Evolutionary conservation across 352 stramenopile species (phyloP).

Genomic region (Phytophthora litchii): DNA sequence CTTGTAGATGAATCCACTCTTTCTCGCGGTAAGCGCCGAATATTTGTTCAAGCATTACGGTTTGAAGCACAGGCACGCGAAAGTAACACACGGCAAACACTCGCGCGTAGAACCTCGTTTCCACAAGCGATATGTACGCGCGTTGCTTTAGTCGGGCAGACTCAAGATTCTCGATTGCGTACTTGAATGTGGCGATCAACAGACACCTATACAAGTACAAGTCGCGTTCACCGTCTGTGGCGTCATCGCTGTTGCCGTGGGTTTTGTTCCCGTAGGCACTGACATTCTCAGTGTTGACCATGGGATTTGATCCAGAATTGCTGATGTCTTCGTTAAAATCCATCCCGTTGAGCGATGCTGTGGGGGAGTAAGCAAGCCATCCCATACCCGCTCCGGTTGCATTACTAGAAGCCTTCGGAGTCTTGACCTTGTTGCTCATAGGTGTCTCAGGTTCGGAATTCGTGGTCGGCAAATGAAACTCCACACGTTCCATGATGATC

Average conservation of each 20-base stretch:
- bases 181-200: slow-evolving; percentile 80
- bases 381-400: slow-evolving; percentile 21
- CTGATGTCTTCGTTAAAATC: slow-evolving; percentile 23
- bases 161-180: slow-evolving; percentile 69
- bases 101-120: slow-evolving; percentile 72
- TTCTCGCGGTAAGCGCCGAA: slow-evolving; percentile 57
- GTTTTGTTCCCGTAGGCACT: slow-evolving; percentile 9
- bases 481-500: slow-evolving; percentile 66
- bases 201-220: slow-evolving; percentile 71
- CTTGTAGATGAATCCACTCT: slow-evolving; percentile 49
- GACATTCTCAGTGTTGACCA: slow-evolving; percentile 26
- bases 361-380: slow-evolving; percentile 40
- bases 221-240: slow-evolving; percentile 53
- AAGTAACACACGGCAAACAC: slow-evolving; percentile 77
- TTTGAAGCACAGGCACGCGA: slow-evolving; percentile 60
- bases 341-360: slow-evolving; percentile 26
- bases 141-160: slow-evolving; percentile 43
- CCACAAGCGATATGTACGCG: slow-evolving; percentile 58
- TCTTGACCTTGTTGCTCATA: slow-evolving; percentile 11
- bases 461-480: slow-evolving; percentile 56
- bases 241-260: slow-evolving; percentile 29
- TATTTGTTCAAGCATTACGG: slow-evolving; percentile 58
- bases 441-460: slow-evolving; percentile 8
- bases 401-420: slow-evolving; percentile 16
- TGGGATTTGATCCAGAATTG: slow-evolving; percentile 13